Evolutionary conservation across 2,329 filamentous ascomycete genomes (phyloP), one percentile per base, ranked within the genome.

Genomic region (Colletotrichum tamarilloi): DNA sequence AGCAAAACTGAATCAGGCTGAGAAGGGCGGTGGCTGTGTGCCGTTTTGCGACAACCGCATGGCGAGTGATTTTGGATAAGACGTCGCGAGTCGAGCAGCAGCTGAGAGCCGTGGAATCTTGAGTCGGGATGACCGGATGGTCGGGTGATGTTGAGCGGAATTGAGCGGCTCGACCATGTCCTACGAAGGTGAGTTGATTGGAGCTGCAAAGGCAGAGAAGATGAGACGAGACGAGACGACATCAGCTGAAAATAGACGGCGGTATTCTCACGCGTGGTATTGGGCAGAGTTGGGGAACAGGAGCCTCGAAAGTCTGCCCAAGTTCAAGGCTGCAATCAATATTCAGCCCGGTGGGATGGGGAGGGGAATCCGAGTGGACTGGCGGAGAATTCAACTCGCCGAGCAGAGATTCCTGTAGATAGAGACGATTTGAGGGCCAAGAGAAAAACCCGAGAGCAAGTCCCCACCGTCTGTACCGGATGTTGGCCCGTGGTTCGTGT

Each of bases 401-500:
- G 12, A 63, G 28, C 5, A 63, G 60, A 11, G 26, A 46, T 11
- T 32, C 19, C 38, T 6, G 35, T 42, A 42, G 38, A 42, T 19
- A 19, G 38, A 42, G 38, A 42, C 14, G 16, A 16, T 19, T 19
- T 8, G 38, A 42, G 7, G 38, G 19, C 3, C n/a, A 24, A 38
- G 32, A 42, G 26, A 19, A 8, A 26, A 49, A 9, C 8, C 4
- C n/a, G 19, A 5, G 9, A 28, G 16, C 5, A 19, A n/a, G 4
- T 5, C 14, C 14, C 56, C 16, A 30, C 42, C 38, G 38, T 60
- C 38, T n/a, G 19, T 55, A 28, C 49, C 62, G 22, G 22, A 42
- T 5, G 62, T 11, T 60, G 70, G 60, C 67, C 60, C 49, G 70
- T 73, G 67, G 28, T 59, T 46, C 52, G 19, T 30, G 66, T 59